These are phyloP conservation scores for Wallacemonas sp. DNA, from an alignment of 208 protist species.

Conservation along the genomic window DNA sequence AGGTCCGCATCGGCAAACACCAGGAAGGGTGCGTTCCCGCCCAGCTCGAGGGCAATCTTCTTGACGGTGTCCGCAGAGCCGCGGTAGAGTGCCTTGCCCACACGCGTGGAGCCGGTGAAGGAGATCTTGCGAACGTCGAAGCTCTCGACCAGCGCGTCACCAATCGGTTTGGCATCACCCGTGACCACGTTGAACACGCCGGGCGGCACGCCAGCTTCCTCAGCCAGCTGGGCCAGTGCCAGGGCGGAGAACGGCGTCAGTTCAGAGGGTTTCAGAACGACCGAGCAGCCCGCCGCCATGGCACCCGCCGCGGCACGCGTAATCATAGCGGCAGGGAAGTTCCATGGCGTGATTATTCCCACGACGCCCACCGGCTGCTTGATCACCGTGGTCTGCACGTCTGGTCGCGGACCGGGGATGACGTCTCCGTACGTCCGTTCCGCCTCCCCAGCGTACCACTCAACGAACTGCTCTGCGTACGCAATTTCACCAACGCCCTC, in stretches of 20 bases:
- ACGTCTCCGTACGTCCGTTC: constrained; percentile 84
- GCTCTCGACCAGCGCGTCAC: constrained; percentile 55
- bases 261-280: constrained; percentile 89
- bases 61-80: constrained; percentile 73
- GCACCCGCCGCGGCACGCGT: constrained; percentile 75
- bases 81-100: constrained; percentile 71
- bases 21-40: constrained; percentile 92
- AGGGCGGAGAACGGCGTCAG: constrained; percentile 80
- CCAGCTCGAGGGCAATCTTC: constrained; percentile 87
- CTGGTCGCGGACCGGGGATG: constrained; percentile 47
- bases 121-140: constrained; percentile 78
- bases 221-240: constrained; percentile 66
- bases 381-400: constrained; percentile 60
- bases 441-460: constrained; percentile 88
- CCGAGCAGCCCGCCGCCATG: constrained; percentile 89
- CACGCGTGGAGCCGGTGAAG: constrained; percentile 86
- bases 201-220: constrained; percentile 66
- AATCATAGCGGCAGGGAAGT: constrained; percentile 91
- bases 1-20: constrained; percentile 91
- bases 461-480: constrained; percentile 65
- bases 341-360: constrained; percentile 91
- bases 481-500: constrained; percentile 75
- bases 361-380: constrained; percentile 88
- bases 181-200: constrained; percentile 88
- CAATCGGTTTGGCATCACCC: constrained; percentile 64